Percentiles rank a stretch among this genome's conserved stretches.
phyloP scores from a whole-genome alignment of 1,284 basidiomycete genomes.

The Microbotryomycetes sp. region DNA sequence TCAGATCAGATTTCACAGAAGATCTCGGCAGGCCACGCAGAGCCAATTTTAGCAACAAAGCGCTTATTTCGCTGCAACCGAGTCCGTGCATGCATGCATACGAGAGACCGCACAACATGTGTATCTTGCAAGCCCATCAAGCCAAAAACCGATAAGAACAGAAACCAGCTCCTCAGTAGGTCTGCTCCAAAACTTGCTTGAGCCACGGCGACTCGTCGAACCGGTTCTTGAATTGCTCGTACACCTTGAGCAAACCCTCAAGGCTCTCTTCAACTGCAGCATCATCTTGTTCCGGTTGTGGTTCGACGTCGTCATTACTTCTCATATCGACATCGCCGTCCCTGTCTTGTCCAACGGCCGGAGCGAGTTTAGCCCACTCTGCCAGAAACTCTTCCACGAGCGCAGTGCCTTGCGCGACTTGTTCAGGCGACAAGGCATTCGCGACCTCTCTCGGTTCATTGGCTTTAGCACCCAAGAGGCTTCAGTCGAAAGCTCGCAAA shows the following conservation, averaged over 20 bases:
- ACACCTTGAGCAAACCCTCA: constrained; percentile 55
- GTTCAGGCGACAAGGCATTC: constrained; percentile 12
- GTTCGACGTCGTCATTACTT: constrained; percentile 10
- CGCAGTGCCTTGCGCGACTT: constrained; percentile 56
- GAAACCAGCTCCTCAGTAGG: constrained; percentile 28
- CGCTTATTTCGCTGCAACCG: neutral
- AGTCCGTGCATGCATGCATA: too few relatives aligned
- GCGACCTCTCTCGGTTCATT: constrained; percentile 53
- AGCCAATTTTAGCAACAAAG: neutral
- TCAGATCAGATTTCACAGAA: too few relatives aligned
- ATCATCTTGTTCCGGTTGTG: constrained; percentile 45
- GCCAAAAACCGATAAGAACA: neutral
- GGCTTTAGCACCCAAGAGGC: constrained; percentile 12
- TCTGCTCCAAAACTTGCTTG: constrained; percentile 49
- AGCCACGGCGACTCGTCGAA: constrained; percentile 76
- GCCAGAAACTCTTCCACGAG: constrained; percentile 73
- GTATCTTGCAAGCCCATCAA: neutral
- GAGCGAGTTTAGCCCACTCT: constrained; percentile 52
- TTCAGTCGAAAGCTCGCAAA: too few relatives aligned
- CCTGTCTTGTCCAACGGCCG: neutral
- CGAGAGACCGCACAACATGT: neutral
- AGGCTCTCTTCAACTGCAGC: constrained; percentile 61
- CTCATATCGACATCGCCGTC: constrained; percentile 8
- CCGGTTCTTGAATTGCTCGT: constrained; percentile 58
- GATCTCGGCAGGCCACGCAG: neutral